phyloP scores from a whole-genome alignment of 768 basidiomycete species.

The Trametopsis cervina region DNA sequence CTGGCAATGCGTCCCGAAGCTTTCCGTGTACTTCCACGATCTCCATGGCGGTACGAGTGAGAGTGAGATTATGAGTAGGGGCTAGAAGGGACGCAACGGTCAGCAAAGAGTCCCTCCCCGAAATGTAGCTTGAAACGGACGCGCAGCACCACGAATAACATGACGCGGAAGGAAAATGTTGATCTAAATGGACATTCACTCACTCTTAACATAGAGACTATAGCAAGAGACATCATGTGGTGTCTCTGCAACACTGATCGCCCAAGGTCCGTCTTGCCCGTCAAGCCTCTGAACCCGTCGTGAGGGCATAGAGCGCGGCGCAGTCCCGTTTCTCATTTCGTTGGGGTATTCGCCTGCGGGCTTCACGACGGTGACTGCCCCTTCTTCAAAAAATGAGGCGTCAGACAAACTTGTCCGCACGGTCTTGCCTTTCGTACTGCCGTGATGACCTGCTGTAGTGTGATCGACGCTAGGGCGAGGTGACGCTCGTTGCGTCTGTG shows the following conservation, averaged over 20 bases:
- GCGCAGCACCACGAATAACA: constrained; percentile 12
- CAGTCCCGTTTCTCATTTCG: constrained; percentile 21
- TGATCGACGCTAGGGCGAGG: constrained; percentile 40
- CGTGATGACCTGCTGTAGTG: constrained; percentile 30
- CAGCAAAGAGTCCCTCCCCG: constrained; percentile 20
- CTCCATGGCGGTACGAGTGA: constrained; percentile 71
- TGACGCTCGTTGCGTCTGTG: constrained; percentile 23
- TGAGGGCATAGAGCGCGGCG: constrained; percentile 22
- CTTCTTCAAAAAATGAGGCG: constrained; percentile 36
- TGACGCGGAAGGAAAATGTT: background rate
- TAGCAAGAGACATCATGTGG: constrained; percentile 68
- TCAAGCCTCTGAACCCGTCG: constrained; percentile 53
- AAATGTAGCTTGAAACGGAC: constrained; percentile 15
- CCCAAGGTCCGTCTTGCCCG: constrained; percentile 78
- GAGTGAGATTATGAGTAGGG: constrained; percentile 84
- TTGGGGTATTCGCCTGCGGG: constrained; percentile 9
- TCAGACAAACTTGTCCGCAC: constrained; percentile 33
- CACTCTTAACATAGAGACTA: constrained; percentile 88
- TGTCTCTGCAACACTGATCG: constrained; percentile 81
- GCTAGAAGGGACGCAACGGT: constrained; percentile 41
- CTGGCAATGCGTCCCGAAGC: constrained; percentile 59
- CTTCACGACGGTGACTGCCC: constrained; percentile 22
- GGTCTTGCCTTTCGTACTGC: constrained; percentile 26
- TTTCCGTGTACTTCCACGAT: constrained; percentile 78
- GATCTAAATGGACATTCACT: constrained; percentile 28